A percentile compares a stretch with the other conserved stretches of the same genome.
phyloP scores from a whole-genome alignment of 164 flowering plant genomes.

The Buxus sempervirens region DNA sequence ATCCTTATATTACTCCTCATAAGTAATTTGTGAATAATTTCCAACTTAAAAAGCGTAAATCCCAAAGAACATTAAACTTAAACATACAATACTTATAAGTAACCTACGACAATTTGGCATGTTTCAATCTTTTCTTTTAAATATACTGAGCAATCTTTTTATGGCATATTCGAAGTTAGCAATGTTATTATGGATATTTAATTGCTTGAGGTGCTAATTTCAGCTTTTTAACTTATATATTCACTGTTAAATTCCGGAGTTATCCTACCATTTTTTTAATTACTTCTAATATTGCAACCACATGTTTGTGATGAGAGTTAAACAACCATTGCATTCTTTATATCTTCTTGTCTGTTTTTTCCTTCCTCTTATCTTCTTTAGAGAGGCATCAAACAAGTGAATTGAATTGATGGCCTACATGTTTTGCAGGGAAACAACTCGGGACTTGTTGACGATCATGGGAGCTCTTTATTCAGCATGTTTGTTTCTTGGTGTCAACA shows the following conservation, averaged over 20 bases:
- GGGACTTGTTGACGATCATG: constrained; percentile 48
- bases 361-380: neutral
- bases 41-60: too few relatives aligned
- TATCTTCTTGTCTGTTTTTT: neutral
- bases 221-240: neutral
- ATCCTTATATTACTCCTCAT: too few relatives aligned
- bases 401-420: neutral
- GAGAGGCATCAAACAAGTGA: neutral
- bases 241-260: neutral
- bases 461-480: constrained; percentile 80
- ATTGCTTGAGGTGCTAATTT: neutral
- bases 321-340: neutral
- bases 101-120: too few relatives aligned
- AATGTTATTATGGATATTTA: neutral
- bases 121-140: too few relatives aligned
- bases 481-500: constrained; percentile 78
- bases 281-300: neutral
- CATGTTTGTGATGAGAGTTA: neutral
- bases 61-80: too few relatives aligned
- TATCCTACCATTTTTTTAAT: too few relatives aligned
- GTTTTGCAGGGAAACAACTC: constrained; percentile 46
- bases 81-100: too few relatives aligned
- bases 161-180: neutral
- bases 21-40: too few relatives aligned
- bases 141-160: too few relatives aligned